Evolutionary conservation across 1,139 yeast genomes (phyloP).

Genomic region (Zygoascus meyerae): DNA sequence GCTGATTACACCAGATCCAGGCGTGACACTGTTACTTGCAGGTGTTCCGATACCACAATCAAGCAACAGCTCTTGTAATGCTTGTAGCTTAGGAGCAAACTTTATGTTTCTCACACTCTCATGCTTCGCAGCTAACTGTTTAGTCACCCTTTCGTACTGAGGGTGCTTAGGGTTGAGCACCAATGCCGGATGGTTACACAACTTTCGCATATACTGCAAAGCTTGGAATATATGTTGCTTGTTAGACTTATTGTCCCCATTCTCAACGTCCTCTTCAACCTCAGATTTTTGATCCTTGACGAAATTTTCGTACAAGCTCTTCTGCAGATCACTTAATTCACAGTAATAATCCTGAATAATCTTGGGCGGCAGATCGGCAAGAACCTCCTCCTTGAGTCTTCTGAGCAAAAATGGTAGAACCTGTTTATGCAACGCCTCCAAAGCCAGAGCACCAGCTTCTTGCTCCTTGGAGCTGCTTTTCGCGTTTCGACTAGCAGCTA

Average conservation of each 20-base stretch:
- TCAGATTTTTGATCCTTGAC: slow-evolving; percentile 77
- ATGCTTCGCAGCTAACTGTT: slow-evolving; percentile 53
- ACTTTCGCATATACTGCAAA: slow-evolving; percentile 91
- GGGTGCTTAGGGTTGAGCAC: slow-evolving; percentile 88
- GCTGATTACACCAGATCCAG: slow-evolving; percentile 71
- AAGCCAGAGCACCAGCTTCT: slow-evolving; percentile 93
- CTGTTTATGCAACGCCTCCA: slow-evolving; percentile 94
- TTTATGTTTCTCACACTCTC: slow-evolving; percentile 63
- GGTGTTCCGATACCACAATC: slow-evolving; percentile 89
- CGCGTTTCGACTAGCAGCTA: slow-evolving; percentile 87
- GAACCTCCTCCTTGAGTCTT: slow-evolving; percentile 91
- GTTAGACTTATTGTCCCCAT: slow-evolving; percentile 43
- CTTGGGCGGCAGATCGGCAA: slow-evolving; percentile 95
- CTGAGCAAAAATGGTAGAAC: slow-evolving; percentile 94
- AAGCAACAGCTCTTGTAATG: slow-evolving; percentile 69
- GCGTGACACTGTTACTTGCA: slow-evolving; percentile 32
- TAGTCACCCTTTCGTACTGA: slow-evolving; percentile 59
- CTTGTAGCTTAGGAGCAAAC: slow-evolving; percentile 86
- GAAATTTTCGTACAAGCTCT: slow-evolving; percentile 80
- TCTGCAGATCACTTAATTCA: slow-evolving; percentile 87
- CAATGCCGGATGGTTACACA: slow-evolving; percentile 94
- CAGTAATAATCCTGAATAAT: slow-evolving; percentile 97
- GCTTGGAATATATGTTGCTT: slow-evolving; percentile 97
- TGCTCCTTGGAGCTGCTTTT: slow-evolving; percentile 92
- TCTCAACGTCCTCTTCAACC: slow-evolving; percentile 58